phyloP scores from a whole-genome alignment of 495 filamentous ascomycete species.

The Penicillium nucicola region DNA sequence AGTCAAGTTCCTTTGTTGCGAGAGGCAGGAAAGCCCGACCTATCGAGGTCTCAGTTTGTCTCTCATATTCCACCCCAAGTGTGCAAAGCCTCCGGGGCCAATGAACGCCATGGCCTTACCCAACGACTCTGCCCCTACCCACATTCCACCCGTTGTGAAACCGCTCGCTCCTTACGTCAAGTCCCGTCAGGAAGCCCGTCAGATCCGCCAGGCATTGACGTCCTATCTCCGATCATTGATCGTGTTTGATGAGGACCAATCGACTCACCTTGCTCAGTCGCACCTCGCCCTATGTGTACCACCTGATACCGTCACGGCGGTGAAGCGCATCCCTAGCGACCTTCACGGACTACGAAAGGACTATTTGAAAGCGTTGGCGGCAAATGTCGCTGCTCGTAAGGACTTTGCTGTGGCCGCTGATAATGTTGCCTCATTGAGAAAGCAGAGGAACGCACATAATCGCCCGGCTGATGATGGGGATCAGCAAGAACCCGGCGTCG shows the following conservation, averaged over 20 bases:
- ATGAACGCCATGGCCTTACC: conserved; percentile 22
- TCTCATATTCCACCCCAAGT: background rate
- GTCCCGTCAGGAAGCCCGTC: conserved; percentile 41
- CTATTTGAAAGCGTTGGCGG: conserved; percentile 57
- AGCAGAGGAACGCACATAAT: conserved; percentile 10
- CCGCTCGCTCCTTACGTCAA: conserved; percentile 46
- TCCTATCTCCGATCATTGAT: conserved; percentile 41
- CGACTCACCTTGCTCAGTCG: conserved; percentile 22
- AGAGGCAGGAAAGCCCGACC: conserved; percentile 4
- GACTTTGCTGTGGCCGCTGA: conserved; percentile 40
- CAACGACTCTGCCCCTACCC: conserved; percentile 14
- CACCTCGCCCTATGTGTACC: conserved; percentile 39
- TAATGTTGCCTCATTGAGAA: conserved; percentile 19
- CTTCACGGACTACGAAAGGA: conserved; percentile 41
- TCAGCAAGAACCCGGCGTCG: conserved; percentile 25
- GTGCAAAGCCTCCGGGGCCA: conserved; percentile 3
- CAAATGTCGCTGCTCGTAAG: conserved; percentile 52
- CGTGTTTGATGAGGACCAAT: conserved; percentile 28
- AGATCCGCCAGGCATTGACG: conserved; percentile 45
- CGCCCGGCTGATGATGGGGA: conserved; percentile 19
- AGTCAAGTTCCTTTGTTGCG: conserved; percentile 5
- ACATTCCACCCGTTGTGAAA: conserved; percentile 41
- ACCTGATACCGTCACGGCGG: conserved; percentile 28
- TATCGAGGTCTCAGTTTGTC: background rate
- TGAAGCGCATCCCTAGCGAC: conserved; percentile 38